Evolutionary conservation across 2,329 filamentous ascomycete genomes (phyloP).

Genomic region (Fusarium anthophilum): DNA sequence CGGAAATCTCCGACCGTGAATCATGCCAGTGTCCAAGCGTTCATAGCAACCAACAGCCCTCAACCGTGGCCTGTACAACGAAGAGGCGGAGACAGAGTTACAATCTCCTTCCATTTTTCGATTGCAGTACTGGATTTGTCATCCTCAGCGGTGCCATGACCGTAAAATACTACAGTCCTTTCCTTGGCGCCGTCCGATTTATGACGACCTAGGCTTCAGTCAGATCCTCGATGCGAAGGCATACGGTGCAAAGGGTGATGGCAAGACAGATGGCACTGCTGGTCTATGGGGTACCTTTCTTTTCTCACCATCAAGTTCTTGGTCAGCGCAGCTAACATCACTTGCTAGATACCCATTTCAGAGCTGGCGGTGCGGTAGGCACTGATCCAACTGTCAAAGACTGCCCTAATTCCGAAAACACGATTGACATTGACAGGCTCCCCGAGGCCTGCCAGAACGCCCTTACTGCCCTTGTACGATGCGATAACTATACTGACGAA

Average conservation of each 20-base stretch:
- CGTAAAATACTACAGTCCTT: too few species aligned
- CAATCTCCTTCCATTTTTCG: too few species aligned
- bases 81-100: background rate
- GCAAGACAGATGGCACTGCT: constrained; percentile 68
- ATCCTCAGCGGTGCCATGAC: too few species aligned
- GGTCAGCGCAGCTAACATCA: background rate
- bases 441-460: constrained; percentile 9
- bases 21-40: background rate
- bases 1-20: background rate
- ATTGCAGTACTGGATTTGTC: too few species aligned
- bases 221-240: constrained; percentile 11
- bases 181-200: background rate
- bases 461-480: constrained; percentile 2
- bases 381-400: constrained; percentile 23
- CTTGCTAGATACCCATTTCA: constrained; percentile 55
- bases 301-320: background rate
- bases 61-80: too few species aligned
- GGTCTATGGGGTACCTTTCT: constrained; percentile 57
- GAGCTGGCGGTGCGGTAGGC: constrained; percentile 51
- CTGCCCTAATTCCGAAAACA: constrained; percentile 31
- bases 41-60: too few species aligned
- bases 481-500: background rate
- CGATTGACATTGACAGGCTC: background rate
- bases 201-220: background rate
- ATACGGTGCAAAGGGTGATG: constrained; percentile 71